Base-by-base conservation (phyloP, 2,329 filamentous ascomycete genomes). In the Hymenotorrendiella dingleyae region DNA sequence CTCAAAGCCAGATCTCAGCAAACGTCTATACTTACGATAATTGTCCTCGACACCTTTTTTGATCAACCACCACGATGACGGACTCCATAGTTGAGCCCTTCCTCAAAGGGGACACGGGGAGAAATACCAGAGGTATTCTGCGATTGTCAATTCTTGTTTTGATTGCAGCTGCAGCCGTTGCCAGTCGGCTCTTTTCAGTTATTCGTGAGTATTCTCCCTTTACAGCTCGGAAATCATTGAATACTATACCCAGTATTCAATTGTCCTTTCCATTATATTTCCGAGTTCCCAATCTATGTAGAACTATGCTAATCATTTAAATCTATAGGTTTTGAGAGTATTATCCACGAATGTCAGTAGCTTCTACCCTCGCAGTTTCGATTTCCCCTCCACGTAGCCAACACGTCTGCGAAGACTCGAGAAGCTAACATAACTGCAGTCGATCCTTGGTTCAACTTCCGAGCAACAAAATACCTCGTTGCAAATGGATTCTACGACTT, bases 371-470 rank as follows among this genome's bases (percentile, higher is more conserved):
- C 55, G 61, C 11, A 39, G n/a, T 17, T 30, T 24, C 36, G 24
- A 19, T 39, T 30, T 9, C 17, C 10, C 26, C 12, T n/a, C 23
- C 27, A 14, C n/a, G 30, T 10, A n/a, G 4, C 24, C 16, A 20
- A 19, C 11, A 14, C 23, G 6, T 16, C 14, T 5, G n/a, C 24
- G 16, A 37, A 17, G 9, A 28, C 23, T 17, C 22, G 12, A 55
- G 62, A 57, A 49, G 61, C 64, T 55, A 60, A 55, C 43, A 20
- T 53, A 30, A 38, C 61, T 21, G 33, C 63, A 98, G 91, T 98
- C 70, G 93, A 98, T 69, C 93, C 93, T 26, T 98, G 93, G 93
- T 98, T 98, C 73, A 98, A 98, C 70, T 98, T 98, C 70, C 79
- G 93, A 67, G 93, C 93, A 54, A 97, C 93, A 43, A 97, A 97